Evolutionary conservation across 164 flowering plant species (phyloP).

Genomic region (Nelumbo lutea): DNA sequence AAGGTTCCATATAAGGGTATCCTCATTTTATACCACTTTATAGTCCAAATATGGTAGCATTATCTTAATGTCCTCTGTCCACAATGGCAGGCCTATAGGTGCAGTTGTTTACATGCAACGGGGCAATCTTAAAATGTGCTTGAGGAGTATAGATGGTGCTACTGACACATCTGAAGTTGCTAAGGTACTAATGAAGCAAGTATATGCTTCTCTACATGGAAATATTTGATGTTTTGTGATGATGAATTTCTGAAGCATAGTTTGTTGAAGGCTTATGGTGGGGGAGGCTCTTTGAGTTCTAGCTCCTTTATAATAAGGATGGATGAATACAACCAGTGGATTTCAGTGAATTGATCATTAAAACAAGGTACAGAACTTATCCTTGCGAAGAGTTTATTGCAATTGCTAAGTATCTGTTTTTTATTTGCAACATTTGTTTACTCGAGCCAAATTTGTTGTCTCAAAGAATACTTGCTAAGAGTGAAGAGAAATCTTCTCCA

Average conservation of each 20-base stretch:
- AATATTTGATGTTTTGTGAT: background rate
- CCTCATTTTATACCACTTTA: no score
- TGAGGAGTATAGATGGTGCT: conserved; percentile 62
- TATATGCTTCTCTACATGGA: background rate
- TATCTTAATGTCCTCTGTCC: no score
- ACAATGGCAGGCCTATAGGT: conserved; percentile 84
- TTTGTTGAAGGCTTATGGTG: conserved; percentile 79
- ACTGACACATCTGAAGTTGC: conserved; percentile 92
- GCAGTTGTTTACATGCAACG: conserved; percentile 84
- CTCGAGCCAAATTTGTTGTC: no score
- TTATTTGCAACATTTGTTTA: no score
- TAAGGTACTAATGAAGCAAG: conserved; percentile 42
- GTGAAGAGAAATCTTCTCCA: no score
- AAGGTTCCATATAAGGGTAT: no score
- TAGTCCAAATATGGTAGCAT: no score
- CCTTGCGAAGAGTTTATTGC: background rate
- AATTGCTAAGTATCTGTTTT: background rate
- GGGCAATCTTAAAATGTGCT: conserved; percentile 76
- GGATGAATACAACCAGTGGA: conserved; percentile 92
- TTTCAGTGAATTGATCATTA: conserved; percentile 15
- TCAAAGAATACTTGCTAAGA: no score
- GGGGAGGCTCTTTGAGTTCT: conserved; percentile 72
- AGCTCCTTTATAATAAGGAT: conserved; percentile 91
- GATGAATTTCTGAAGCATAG: background rate
- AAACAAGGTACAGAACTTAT: conserved; percentile 7